Conservation (phyloP, 495 filamentous ascomycete genomes). For the Neurospora sp. region DNA sequence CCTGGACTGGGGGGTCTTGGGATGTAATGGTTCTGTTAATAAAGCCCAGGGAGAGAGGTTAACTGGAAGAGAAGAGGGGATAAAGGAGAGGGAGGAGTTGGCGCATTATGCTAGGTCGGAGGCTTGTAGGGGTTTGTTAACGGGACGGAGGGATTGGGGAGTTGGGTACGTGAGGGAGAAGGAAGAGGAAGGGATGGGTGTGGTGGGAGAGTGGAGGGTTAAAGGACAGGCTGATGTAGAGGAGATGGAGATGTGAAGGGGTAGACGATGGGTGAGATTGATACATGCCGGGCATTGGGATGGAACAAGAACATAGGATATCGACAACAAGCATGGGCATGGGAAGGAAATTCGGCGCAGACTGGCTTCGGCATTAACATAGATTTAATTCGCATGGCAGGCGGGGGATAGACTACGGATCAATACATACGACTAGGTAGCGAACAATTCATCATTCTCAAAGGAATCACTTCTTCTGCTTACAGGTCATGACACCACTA, state of each 20-base stretch:
- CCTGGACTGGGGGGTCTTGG: constrained; percentile 18
- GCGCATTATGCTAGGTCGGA: constrained; percentile 20
- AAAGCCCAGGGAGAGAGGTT: background rate
- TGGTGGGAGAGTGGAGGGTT: constrained; percentile 11
- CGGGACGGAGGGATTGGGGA: constrained; percentile 20
- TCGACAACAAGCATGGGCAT: background rate
- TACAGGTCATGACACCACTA: background rate
- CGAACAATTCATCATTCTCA: background rate
- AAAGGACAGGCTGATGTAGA: background rate
- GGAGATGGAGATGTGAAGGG: background rate
- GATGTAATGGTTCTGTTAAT: background rate
- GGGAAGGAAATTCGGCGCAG: background rate
- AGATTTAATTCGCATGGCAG: background rate
- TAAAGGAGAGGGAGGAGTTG: constrained; percentile 8
- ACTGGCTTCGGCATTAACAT: background rate
- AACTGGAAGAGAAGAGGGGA: background rate
- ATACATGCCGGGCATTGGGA: background rate
- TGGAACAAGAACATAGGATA: background rate
- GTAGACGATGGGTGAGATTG: background rate
- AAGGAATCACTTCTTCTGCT: background rate
- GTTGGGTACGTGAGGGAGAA: constrained; percentile 7
- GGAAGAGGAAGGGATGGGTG: constrained; percentile 1
- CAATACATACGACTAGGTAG: background rate
- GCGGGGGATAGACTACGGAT: background rate
- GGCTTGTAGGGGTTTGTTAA: constrained; percentile 22